phyloP scores from a whole-genome alignment of 352 stramenopile genomes.

The Phytophthora hibernalis region DNA sequence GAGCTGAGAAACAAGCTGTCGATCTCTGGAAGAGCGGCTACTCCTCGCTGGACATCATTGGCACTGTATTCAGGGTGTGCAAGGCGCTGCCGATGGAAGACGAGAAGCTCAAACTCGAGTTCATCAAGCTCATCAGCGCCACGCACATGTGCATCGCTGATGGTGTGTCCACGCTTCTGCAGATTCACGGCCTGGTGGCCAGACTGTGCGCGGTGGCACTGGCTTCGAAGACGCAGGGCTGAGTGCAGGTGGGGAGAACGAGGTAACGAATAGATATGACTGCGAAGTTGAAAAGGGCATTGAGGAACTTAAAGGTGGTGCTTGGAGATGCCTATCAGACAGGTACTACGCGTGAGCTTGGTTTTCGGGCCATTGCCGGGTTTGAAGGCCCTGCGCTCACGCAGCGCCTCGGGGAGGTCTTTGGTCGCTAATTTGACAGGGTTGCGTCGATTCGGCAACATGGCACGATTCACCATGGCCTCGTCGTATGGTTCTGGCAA shows the following conservation, averaged over 20 bases:
- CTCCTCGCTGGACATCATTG: conserved; percentile 97
- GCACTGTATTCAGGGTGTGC: conserved; percentile 97
- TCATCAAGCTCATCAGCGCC: conserved; percentile 90
- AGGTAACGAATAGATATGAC: conserved; percentile 38
- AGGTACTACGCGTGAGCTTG: conserved; percentile 79
- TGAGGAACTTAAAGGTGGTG: conserved; percentile 63
- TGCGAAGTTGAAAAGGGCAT: conserved; percentile 10
- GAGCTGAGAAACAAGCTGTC: conserved; percentile 79
- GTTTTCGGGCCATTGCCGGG: conserved; percentile 68
- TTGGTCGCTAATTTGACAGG: conserved; percentile 74
- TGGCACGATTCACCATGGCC: conserved; percentile 73
- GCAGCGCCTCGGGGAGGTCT: conserved; percentile 59
- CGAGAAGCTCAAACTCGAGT: conserved; percentile 88
- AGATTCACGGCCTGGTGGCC: conserved; percentile 95
- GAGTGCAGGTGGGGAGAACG: conserved; percentile 14
- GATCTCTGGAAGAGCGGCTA: conserved; percentile 92
- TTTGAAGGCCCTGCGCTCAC: conserved; percentile 78
- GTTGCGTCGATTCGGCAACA: conserved; percentile 74
- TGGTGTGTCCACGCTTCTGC: conserved; percentile 91
- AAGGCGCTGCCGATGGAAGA: conserved; percentile 86
- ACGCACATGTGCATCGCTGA: conserved; percentile 97
- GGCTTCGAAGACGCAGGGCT: conserved; percentile 30
- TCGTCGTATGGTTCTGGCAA: conserved; percentile 78
- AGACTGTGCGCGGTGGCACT: conserved; percentile 63
- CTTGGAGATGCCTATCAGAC: conserved; percentile 80